Percentiles rank a stretch among this genome's conserved stretches.
Evolutionary conservation across 1,139 yeast species (phyloP).

Genomic region (Candida sojae): DNA sequence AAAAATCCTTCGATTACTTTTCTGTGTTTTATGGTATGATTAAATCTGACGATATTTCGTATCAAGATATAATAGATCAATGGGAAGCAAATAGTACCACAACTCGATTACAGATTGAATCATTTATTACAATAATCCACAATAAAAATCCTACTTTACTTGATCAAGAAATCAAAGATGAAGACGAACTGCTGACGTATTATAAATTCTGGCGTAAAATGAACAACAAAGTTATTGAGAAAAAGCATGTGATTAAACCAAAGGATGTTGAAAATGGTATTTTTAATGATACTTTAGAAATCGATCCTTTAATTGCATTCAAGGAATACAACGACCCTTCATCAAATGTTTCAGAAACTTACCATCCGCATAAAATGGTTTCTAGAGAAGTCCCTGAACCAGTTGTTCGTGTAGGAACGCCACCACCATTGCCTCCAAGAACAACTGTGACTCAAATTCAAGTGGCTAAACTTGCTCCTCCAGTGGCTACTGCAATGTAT

Average conservation of each 20-base stretch:
- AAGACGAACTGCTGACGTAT: conserved; percentile 26
- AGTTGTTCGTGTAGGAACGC: conserved; percentile 3
- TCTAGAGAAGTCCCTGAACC: conserved; percentile 22
- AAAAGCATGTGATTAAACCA: conserved; percentile 27
- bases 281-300: conserved; percentile 30
- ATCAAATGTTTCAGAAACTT: conserved; percentile 28
- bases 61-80: conserved; percentile 25
- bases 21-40: conserved; percentile 39
- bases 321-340: conserved; percentile 30
- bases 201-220: conserved; percentile 31
- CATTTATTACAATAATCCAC: conserved; percentile 31
- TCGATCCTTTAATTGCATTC: conserved; percentile 38
- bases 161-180: conserved; percentile 32
- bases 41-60: conserved; percentile 15
- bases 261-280: conserved; percentile 33
- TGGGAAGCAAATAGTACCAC: conserved; percentile 40
- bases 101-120: conserved; percentile 37
- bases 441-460: conserved; percentile 19
- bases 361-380: conserved; percentile 29
- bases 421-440: conserved; percentile 37
- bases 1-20: conserved; percentile 31
- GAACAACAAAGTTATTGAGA: conserved; percentile 23
- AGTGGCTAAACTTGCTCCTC: conserved; percentile 13
- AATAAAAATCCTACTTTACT: conserved; percentile 33
- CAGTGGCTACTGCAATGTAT: conserved; percentile 8